Conservation (phyloP, 2,329 filamentous ascomycete genomes). For the Trichoderma koningii region DNA sequence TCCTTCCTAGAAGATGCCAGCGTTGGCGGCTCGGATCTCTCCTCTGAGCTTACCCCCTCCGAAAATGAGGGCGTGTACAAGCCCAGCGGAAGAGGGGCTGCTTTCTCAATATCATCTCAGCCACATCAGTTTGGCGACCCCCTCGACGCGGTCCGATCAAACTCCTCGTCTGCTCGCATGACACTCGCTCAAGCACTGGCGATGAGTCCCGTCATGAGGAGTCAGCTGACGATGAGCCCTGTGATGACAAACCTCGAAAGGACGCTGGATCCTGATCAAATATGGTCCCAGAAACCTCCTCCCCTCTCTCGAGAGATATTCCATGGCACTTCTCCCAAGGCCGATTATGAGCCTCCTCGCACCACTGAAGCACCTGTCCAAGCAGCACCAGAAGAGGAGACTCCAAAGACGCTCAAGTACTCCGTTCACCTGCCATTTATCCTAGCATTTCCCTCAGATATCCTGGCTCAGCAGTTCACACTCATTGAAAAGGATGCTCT, state of each 20-base stretch:
- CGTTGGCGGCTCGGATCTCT: constrained; percentile 59
- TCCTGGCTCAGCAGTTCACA: constrained; percentile 80
- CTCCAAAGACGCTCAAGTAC: constrained; percentile 42
- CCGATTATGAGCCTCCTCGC: constrained; percentile 33
- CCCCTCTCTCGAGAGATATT: constrained; percentile 52
- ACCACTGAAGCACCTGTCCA: constrained; percentile 41
- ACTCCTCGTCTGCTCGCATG: constrained; percentile 50
- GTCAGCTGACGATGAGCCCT: neutral
- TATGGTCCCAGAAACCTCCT: constrained; percentile 32
- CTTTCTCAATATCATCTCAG: constrained; percentile 31
- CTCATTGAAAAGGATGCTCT: constrained; percentile 84
- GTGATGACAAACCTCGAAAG: constrained; percentile 6
- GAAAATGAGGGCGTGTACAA: constrained; percentile 48
- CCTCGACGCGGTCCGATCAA: constrained; percentile 33
- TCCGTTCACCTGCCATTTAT: constrained; percentile 75
- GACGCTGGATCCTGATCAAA: constrained; percentile 21
- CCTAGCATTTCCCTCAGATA: constrained; percentile 75
- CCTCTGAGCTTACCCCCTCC: constrained; percentile 63
- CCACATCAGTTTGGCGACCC: constrained; percentile 39
- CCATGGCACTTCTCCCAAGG: constrained; percentile 39
- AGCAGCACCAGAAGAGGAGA: constrained; percentile 39
- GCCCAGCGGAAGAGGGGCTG: constrained; percentile 39
- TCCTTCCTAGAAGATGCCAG: constrained; percentile 56
- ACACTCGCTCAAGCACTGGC: constrained; percentile 51
- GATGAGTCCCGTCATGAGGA: constrained; percentile 23